phyloP scores from a whole-genome alignment of 2,329 filamentous ascomycete species.

The Zelopaecilomyces penicillatus region DNA sequence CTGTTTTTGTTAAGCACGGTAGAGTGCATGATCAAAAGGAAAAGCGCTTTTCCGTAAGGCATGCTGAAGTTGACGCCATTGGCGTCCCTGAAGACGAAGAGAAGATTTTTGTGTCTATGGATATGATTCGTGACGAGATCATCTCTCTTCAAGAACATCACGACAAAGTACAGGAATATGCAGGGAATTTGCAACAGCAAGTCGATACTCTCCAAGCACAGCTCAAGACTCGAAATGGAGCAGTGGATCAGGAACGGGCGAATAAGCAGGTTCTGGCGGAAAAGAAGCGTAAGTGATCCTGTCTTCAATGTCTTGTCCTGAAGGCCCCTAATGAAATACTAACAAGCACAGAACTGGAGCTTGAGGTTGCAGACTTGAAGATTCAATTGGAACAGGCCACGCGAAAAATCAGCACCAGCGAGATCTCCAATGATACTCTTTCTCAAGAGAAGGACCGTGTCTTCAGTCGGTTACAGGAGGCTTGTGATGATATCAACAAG shows the following conservation, averaged over 20 bases:
- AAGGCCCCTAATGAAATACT: conserved; percentile 1
- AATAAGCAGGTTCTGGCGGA: conserved; percentile 39
- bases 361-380: conserved; percentile 51
- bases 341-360: conserved; percentile 41
- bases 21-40: conserved; percentile 37
- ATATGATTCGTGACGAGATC: conserved; percentile 53
- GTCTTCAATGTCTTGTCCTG: too few relatives aligned
- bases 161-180: conserved; percentile 46
- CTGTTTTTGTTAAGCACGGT: conserved; percentile 47
- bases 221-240: conserved; percentile 36
- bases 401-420: conserved; percentile 52
- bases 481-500: conserved; percentile 49
- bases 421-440: conserved; percentile 55
- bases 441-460: conserved; percentile 58
- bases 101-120: conserved; percentile 51
- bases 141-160: conserved; percentile 48
- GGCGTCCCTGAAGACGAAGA: conserved; percentile 46
- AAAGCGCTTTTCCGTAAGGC: conserved; percentile 25
- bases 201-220: conserved; percentile 42
- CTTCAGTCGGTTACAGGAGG: conserved; percentile 52
- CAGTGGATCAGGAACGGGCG: conserved; percentile 34
- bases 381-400: conserved; percentile 54
- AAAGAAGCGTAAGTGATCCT: conserved; percentile 44
- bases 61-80: conserved; percentile 43
- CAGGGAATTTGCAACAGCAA: conserved; percentile 43